Evolutionary conservation across 2,329 filamentous ascomycete species (phyloP).

Genomic region (Dothideomycetidae sp.): DNA sequence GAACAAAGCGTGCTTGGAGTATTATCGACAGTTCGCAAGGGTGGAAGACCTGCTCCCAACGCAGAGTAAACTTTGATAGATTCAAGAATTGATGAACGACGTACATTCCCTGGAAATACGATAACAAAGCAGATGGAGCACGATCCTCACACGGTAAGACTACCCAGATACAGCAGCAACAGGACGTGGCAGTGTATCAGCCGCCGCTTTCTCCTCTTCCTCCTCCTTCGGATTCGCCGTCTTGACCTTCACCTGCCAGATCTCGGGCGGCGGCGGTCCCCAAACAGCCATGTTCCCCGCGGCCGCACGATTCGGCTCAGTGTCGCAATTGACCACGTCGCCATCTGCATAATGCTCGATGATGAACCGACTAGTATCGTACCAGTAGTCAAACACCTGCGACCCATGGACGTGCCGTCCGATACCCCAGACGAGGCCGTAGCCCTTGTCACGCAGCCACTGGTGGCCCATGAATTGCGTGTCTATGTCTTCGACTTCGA

Average conservation of each 20-base stretch:
- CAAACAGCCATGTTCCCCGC: slow-evolving; percentile 18
- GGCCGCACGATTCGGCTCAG: slow-evolving; percentile 28
- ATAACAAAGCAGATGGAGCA: too few relatives aligned
- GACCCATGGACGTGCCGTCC: slow-evolving; percentile 55
- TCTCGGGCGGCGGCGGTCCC: too few relatives aligned
- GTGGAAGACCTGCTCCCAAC: slow-evolving; percentile 44
- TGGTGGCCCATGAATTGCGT: slow-evolving; percentile 56
- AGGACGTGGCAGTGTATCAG: too few relatives aligned
- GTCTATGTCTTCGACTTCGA: slow-evolving; percentile 59
- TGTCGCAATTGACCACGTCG: slow-evolving; percentile 47
- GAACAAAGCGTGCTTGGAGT: slow-evolving; percentile 55
- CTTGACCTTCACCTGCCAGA: too few relatives aligned
- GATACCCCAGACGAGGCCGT: slow-evolving; percentile 55
- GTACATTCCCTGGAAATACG: too few relatives aligned
- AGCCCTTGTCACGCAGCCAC: slow-evolving; percentile 49
- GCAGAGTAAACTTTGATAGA: slow-evolving; percentile 35
- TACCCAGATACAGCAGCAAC: too few relatives aligned
- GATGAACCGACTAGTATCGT: slow-evolving; percentile 48
- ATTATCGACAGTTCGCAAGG: slow-evolving; percentile 64
- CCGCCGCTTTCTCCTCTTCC: too few relatives aligned
- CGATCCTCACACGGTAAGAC: too few relatives aligned
- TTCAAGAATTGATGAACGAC: too few relatives aligned
- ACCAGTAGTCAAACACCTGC: slow-evolving; percentile 64
- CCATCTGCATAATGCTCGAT: slow-evolving; percentile 48
- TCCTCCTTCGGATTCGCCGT: too few relatives aligned